These are phyloP conservation scores for Ilyonectria mors-panacis DNA, from an alignment of 2,329 filamentous ascomycete genomes.

Conservation along the genomic window DNA sequence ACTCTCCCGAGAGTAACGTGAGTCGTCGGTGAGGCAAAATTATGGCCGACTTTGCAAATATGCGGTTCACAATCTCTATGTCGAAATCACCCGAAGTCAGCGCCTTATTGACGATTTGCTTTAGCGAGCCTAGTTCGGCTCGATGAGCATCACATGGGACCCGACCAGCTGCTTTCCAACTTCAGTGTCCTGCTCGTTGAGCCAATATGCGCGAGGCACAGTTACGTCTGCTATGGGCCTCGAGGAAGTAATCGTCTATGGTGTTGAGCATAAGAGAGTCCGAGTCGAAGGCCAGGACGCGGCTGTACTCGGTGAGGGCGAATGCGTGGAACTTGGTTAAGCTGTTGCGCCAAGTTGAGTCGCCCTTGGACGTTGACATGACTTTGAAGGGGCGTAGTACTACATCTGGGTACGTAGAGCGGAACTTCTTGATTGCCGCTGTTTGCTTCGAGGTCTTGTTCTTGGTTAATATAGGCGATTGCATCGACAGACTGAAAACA, in stretches of 20 bases:
- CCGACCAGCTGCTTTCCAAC: constrained; percentile 14
- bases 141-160: constrained; percentile 30
- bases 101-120: constrained; percentile 20
- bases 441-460: too few species aligned
- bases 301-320: constrained; percentile 24
- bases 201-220: constrained; percentile 22
- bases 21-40: constrained; percentile 28
- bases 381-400: too few species aligned
- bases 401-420: too few species aligned
- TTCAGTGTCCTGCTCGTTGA: constrained; percentile 5
- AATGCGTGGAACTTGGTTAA: too few species aligned
- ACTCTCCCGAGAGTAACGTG: constrained; percentile 28
- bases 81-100: constrained; percentile 29
- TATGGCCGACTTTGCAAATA: constrained; percentile 33
- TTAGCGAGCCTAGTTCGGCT: constrained; percentile 19
- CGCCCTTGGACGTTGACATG: too few species aligned
- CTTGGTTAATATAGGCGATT: too few species aligned
- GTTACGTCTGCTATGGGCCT: constrained; percentile 9
- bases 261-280: constrained; percentile 23
- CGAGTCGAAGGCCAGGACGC: constrained; percentile 29
- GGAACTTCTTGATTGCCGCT: too few species aligned
- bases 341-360: too few species aligned
- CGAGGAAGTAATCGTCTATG: constrained; percentile 25
- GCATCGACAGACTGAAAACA: too few species aligned
- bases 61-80: constrained; percentile 33